These are phyloP conservation scores for Gracilaria domingensis DNA, from an alignment of 23 red algal genomes.

Conservation along the genomic window DNA sequence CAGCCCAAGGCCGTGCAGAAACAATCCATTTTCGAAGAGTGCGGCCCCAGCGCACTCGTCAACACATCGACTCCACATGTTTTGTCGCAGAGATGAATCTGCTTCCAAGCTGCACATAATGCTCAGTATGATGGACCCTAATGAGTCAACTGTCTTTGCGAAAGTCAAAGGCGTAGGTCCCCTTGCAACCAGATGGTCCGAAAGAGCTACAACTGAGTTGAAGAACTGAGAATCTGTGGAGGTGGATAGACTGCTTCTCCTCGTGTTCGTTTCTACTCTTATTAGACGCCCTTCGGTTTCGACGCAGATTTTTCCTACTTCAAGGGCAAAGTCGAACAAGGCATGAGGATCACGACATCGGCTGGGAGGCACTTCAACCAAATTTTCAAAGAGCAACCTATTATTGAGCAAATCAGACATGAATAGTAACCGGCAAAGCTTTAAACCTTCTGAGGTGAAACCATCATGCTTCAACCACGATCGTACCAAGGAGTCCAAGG, in stretches of 20 bases:
- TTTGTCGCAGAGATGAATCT: constrained; percentile 33
- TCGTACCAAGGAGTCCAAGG: background rate
- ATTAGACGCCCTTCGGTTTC: constrained; percentile 10
- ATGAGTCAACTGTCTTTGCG: constrained; percentile 20
- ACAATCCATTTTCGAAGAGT: constrained; percentile 25
- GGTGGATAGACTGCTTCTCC: constrained; percentile 44
- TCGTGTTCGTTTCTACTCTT: constrained; percentile 13
- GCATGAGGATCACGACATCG: no score
- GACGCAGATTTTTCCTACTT: background rate
- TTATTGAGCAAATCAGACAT: background rate
- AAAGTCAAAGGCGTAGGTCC: constrained; percentile 7
- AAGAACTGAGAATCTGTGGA: constrained; percentile 25
- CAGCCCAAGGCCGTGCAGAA: background rate
- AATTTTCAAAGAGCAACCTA: constrained; percentile 6
- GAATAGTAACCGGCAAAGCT: background rate
- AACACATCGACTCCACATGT: constrained; percentile 46
- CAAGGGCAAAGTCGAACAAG: background rate
- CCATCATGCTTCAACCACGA: constrained; percentile 33
- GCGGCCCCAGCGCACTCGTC: constrained; percentile 51
- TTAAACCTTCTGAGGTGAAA: background rate
- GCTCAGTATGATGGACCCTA: constrained; percentile 46
- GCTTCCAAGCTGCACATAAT: constrained; percentile 52
- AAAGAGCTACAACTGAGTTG: background rate
- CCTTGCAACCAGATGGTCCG: constrained; percentile 37
- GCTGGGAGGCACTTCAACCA: background rate